phyloP scores from a whole-genome alignment of 164 flowering plant species.

The Echeveria elegans region DNA sequence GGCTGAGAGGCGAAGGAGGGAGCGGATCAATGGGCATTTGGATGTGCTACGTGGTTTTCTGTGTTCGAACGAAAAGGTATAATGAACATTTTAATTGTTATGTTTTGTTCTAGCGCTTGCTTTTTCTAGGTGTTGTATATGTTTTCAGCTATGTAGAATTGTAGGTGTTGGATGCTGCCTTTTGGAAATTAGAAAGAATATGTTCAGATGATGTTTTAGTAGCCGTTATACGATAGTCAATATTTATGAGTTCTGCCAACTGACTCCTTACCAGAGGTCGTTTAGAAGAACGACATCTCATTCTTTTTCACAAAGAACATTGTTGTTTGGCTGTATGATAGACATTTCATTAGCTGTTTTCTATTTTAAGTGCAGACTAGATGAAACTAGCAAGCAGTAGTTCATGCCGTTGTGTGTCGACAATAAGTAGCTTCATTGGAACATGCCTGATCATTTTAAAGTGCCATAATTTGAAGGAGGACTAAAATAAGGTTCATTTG shows the following conservation, averaged over 20 bases:
- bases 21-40: slow-evolving; percentile 83
- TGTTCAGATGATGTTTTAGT: neutral
- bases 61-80: slow-evolving; percentile 59
- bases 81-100: neutral
- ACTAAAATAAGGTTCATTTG: neutral
- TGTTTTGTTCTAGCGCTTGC: neutral
- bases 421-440: neutral
- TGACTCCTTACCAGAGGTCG: neutral
- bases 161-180: neutral
- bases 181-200: neutral
- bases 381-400: neutral
- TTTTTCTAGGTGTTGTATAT: neutral
- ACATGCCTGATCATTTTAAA: neutral
- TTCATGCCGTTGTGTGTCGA: neutral
- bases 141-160: neutral
- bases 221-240: neutral
- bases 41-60: slow-evolving; percentile 62
- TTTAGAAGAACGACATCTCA: neutral
- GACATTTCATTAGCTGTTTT: too few relatives aligned
- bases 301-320: neutral
- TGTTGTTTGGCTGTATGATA: neutral
- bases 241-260: neutral
- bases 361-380: neutral
- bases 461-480: neutral
- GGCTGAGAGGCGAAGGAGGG: slow-evolving; percentile 91